Evolutionary conservation across 805 yeast species (phyloP).

Genomic region (Candida taoyuanica): DNA sequence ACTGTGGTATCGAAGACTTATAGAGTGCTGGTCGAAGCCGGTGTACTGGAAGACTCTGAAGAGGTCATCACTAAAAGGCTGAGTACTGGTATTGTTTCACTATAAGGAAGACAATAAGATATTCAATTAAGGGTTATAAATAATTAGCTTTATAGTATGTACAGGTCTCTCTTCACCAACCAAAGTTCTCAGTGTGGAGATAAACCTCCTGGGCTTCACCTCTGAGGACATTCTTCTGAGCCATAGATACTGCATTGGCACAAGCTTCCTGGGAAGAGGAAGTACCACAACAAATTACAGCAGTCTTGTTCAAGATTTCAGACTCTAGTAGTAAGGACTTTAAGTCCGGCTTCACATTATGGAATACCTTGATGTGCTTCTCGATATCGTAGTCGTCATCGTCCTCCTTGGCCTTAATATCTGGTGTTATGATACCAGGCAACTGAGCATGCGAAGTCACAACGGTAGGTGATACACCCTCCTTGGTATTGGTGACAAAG

Average conservation of each 20-base stretch:
- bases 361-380: slow-evolving; percentile 9
- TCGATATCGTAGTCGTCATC: not conserved
- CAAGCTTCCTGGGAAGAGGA: slow-evolving; percentile 34
- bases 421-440: not conserved
- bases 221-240: slow-evolving; percentile 34
- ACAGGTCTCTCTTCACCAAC: slow-evolving; percentile 29
- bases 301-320: slow-evolving; percentile 28
- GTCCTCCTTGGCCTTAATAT: not conserved
- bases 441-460: not conserved
- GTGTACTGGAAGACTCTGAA: slow-evolving; percentile 16
- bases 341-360: slow-evolving; percentile 17
- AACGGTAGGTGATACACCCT: slow-evolving; percentile 1
- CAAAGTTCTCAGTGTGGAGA: slow-evolving; percentile 48
- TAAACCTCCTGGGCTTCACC: slow-evolving; percentile 38
- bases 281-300: slow-evolving; percentile 45
- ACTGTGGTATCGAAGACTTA: slow-evolving; percentile 14
- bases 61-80: slow-evolving; percentile 12
- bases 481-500: slow-evolving; percentile 28
- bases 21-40: slow-evolving; percentile 17
- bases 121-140: not conserved
- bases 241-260: slow-evolving; percentile 35
- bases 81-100: slow-evolving; percentile 8
- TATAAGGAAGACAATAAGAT: not conserved
- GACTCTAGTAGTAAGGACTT: slow-evolving; percentile 1
- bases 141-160: no score